Percentiles rank a stretch among this genome's conserved stretches.
phyloP scores from a whole-genome alignment of 176 grass and related monocot species.

The Oropetium thomaeum region DNA sequence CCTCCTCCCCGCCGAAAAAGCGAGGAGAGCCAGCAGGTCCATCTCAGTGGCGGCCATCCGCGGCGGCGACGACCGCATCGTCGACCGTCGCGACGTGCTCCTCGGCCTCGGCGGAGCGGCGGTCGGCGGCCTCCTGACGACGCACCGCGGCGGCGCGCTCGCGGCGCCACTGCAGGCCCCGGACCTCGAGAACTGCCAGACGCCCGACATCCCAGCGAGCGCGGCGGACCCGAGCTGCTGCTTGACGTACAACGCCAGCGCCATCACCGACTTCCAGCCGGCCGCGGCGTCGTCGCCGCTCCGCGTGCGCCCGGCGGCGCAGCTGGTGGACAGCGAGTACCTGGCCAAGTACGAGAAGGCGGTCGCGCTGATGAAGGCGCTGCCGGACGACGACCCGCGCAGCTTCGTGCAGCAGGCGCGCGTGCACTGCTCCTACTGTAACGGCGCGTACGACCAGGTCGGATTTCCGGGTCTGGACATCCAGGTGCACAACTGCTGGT shows the following conservation, averaged over 20 bases:
- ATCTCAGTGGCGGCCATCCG: neutral
- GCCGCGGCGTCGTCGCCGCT: conserved; percentile 30
- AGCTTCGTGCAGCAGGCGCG: conserved; percentile 72
- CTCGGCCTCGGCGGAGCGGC: conserved; percentile 46
- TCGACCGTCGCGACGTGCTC: conserved; percentile 62
- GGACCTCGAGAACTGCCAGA: conserved; percentile 40
- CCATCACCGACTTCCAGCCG: conserved; percentile 46
- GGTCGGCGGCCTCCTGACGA: conserved; percentile 36
- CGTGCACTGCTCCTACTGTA: conserved; percentile 62
- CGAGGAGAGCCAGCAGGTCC: no score
- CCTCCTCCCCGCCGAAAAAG: no score
- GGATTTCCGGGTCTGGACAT: conserved; percentile 51
- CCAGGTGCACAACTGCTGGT: conserved; percentile 61
- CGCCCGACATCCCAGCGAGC: conserved; percentile 27
- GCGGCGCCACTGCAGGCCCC: conserved; percentile 53
- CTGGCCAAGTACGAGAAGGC: conserved; percentile 59
- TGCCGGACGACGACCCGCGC: conserved; percentile 70
- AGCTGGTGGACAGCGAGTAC: conserved; percentile 39
- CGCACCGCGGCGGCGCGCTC: conserved; percentile 15
- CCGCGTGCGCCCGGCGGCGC: conserved; percentile 66
- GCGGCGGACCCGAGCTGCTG: conserved; percentile 41
- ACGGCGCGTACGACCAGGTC: conserved; percentile 53
- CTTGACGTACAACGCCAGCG: conserved; percentile 15
- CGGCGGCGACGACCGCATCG: no score
- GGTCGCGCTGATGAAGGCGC: conserved; percentile 57